Conservation (phyloP, 768 basidiomycete species). For the Lanmaoa pseudosensibilis region DNA sequence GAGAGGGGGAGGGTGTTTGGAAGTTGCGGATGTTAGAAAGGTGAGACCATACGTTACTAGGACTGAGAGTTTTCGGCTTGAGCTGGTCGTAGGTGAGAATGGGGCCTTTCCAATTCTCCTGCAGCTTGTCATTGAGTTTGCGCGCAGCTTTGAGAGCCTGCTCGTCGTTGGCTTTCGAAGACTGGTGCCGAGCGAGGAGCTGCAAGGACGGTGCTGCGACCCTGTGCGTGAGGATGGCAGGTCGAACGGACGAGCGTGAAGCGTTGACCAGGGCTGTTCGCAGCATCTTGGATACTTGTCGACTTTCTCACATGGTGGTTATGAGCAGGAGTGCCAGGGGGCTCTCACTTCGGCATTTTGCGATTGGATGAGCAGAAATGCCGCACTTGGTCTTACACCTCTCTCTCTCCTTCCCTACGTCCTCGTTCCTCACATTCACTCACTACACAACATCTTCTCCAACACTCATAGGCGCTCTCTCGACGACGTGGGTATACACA, state of each 20-base stretch:
- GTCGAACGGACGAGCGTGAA: conserved; percentile 12
- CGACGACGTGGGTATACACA: not conserved
- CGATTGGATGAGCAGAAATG: conserved; percentile 43
- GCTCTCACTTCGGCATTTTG: conserved; percentile 26
- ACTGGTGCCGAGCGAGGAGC: conserved; percentile 35
- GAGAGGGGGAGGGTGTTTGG: conserved; percentile 11
- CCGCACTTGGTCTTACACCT: conserved; percentile 30
- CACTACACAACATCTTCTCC: not conserved
- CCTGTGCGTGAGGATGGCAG: conserved; percentile 6
- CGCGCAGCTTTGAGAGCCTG: conserved; percentile 32
- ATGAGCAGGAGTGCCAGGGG: not conserved
- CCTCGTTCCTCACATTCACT: not conserved
- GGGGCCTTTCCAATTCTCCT: conserved; percentile 76
- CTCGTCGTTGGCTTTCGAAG: conserved; percentile 27
- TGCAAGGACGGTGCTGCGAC: conserved; percentile 12
- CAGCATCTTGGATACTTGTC: conserved; percentile 19
- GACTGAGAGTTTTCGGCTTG: conserved; percentile 75
- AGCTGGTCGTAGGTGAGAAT: conserved; percentile 77
- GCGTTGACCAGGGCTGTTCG: conserved; percentile 19
- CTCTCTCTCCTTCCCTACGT: not conserved
- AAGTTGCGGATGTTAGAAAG: not conserved
- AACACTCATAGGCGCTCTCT: not conserved
- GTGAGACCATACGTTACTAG: conserved; percentile 51
- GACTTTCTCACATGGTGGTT: conserved; percentile 10
- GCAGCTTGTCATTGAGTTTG: conserved; percentile 38